These are phyloP conservation scores for Bertia moriformis DNA, from an alignment of 2,329 filamentous ascomycete genomes.

Conservation along the genomic window DNA sequence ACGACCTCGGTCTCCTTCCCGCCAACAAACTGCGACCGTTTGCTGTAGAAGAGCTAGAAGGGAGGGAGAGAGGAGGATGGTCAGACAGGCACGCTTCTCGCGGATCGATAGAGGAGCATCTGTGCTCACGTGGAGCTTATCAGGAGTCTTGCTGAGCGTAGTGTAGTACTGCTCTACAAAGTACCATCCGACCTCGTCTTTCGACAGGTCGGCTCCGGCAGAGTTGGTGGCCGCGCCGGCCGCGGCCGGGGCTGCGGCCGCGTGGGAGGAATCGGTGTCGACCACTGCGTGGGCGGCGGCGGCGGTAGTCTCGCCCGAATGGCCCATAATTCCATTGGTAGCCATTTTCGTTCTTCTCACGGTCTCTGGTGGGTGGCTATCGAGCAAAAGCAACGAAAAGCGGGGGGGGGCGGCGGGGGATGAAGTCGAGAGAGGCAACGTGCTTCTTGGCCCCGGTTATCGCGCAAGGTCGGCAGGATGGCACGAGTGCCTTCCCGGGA, in stretches of 20 bases:
- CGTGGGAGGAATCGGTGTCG: not conserved
- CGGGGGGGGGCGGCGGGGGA: no score
- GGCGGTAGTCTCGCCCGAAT: not conserved
- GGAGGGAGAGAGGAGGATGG: no score
- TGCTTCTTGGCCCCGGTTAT: no score
- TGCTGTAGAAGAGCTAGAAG: conserved; percentile 87
- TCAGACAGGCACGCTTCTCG: not conserved
- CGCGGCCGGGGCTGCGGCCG: conserved; percentile 10
- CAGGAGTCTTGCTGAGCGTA: conserved; percentile 82
- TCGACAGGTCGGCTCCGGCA: no score
- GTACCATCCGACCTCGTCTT: conserved; percentile 97
- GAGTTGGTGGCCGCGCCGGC: conserved; percentile 25
- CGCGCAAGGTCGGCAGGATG: no score
- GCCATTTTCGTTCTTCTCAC: no score
- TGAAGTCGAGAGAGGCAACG: no score
- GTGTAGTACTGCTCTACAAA: conserved; percentile 99
- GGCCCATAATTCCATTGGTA: not conserved
- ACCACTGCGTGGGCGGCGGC: not conserved
- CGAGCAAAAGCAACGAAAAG: no score
- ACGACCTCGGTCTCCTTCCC: conserved; percentile 82
- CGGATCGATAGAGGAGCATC: not conserved
- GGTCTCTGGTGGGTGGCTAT: no score
- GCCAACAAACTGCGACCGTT: conserved; percentile 86
- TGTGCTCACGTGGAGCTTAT: conserved; percentile 66
- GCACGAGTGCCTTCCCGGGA: no score